Conservation (phyloP, 2,329 filamentous ascomycete genomes). For the Ophiostoma perfectum region DNA sequence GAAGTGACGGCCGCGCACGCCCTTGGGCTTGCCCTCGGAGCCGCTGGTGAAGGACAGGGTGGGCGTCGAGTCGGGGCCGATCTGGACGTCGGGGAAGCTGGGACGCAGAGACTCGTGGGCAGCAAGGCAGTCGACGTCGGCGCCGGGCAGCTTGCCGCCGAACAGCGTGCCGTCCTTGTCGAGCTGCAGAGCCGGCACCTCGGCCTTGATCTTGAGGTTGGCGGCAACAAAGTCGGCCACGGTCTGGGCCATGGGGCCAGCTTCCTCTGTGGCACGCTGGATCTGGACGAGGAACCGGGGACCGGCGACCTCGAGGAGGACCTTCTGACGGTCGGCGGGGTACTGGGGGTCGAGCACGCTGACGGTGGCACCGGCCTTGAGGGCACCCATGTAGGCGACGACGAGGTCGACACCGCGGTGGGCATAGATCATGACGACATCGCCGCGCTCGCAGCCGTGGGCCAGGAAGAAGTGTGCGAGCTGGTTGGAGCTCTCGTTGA, state of each 20-base stretch:
- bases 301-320: constrained; percentile 74
- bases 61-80: constrained; percentile 79
- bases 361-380: constrained; percentile 54
- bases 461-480: constrained; percentile 73
- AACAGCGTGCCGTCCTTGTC: constrained; percentile 62
- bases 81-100: constrained; percentile 57
- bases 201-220: constrained; percentile 65
- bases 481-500: constrained; percentile 76
- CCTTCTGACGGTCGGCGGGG: constrained; percentile 72
- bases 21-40: constrained; percentile 74
- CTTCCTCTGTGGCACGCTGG: constrained; percentile 63
- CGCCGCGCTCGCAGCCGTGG: constrained; percentile 67
- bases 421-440: constrained; percentile 91
- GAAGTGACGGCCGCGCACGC: constrained; percentile 82
- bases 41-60: constrained; percentile 72
- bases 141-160: constrained; percentile 62
- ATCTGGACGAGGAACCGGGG: constrained; percentile 70
- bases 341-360: constrained; percentile 75
- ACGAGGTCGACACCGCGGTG: constrained; percentile 67
- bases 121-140: constrained; percentile 59
- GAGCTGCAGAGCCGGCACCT: constrained; percentile 68
- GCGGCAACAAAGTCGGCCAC: constrained; percentile 64
- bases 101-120: constrained; percentile 46
- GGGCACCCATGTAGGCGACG: constrained; percentile 69
- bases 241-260: constrained; percentile 43